Base-by-base conservation (phyloP, 2,329 filamentous ascomycete genomes). In the Periconia sp. region DNA sequence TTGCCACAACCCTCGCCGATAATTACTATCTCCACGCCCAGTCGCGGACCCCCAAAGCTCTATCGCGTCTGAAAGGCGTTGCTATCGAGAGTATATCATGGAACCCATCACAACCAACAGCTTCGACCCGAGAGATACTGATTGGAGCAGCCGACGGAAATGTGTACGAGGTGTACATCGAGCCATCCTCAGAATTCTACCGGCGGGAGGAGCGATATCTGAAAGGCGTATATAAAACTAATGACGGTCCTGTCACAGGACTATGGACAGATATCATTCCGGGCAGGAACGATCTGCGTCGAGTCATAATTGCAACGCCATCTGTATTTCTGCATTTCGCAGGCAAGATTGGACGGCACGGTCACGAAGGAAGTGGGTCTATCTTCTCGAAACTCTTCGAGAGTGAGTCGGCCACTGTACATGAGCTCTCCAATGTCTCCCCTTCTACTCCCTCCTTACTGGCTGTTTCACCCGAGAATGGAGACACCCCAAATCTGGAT, bases 21-120 rank as follows among this genome's bases (percentile, higher is more conserved):
- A 97, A 95, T 73, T 99, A 92, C 76, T 99, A 99, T 71, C 87
- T 99, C 8, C 94, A 99, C 69, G 92, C 91, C 9, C 92, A 97
- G 68, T 94, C 92, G 23, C 87, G 90, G 56, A 87, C 92, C 54
- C 91, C 92, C 2, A 89, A 94, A 52, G 81, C 86, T 6, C 78
- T 99, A 24, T 85, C 87, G 11, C 83, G 90, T 43, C 73, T 99
- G 39, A 92, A 92, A 57, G 90, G 90, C 19, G 89, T 96, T 11
- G 79, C 84, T 7, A 89, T 99, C 46, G 92, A 96, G 69, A 88
- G 87, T 50, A 80, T 99, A 48, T 91, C 92, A 24, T 99, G 94
- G 94, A 96, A 95, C 62, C 91, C 94, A 1, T 91, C 89, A 3
- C 78, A 92, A 34, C 94, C 94, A 4, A 97, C 92, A 7, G 89